These are phyloP conservation scores for Hanseniaspora clermontiae DNA, from an alignment of 805 yeast species.

Conservation along the genomic window DNA sequence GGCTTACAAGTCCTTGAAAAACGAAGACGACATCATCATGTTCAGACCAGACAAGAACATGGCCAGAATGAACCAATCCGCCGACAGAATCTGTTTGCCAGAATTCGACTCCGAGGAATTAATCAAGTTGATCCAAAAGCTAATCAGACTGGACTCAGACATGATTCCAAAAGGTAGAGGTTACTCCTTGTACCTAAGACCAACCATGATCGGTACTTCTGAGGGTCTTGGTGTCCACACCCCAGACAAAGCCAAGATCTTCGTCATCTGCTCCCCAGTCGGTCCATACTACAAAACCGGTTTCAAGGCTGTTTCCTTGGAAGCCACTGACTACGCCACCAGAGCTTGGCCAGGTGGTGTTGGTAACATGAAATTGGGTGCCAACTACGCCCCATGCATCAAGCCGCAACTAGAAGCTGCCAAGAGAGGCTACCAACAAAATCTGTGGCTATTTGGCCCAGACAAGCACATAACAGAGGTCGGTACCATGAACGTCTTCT, in stretches of 20 bases:
- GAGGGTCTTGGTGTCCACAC: constrained; percentile 75
- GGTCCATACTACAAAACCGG: constrained; percentile 95
- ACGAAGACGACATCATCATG: constrained; percentile 46
- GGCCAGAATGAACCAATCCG: constrained; percentile 80
- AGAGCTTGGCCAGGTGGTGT: constrained; percentile 99
- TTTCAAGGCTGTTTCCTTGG: constrained; percentile 85
- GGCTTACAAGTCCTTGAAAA: constrained; percentile 61
- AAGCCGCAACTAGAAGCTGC: constrained; percentile 87
- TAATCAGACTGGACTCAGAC: constrained; percentile 58
- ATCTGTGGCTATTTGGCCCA: constrained; percentile 90
- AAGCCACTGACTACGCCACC: constrained; percentile 90
- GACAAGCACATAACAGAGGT: constrained; percentile 85
- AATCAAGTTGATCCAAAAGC: constrained; percentile 60
- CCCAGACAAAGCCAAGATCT: constrained; percentile 72
- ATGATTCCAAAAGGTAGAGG: constrained; percentile 81
- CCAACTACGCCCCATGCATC: constrained; percentile 93
- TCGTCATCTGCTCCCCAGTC: constrained; percentile 85
- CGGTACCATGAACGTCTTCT: constrained; percentile 94
- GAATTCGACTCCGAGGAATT: constrained; percentile 69
- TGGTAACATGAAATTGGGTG: constrained; percentile 93
- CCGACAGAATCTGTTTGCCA: constrained; percentile 81
- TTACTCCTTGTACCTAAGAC: constrained; percentile 84
- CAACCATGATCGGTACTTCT: constrained; percentile 88
- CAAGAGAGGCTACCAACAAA: constrained; percentile 82
- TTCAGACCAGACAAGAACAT: constrained; percentile 89